A percentile compares a stretch with the other conserved stretches of the same genome.
Conservation (phyloP, 805 yeast genomes). For the Metschnikowia corniflorae region DNA sequence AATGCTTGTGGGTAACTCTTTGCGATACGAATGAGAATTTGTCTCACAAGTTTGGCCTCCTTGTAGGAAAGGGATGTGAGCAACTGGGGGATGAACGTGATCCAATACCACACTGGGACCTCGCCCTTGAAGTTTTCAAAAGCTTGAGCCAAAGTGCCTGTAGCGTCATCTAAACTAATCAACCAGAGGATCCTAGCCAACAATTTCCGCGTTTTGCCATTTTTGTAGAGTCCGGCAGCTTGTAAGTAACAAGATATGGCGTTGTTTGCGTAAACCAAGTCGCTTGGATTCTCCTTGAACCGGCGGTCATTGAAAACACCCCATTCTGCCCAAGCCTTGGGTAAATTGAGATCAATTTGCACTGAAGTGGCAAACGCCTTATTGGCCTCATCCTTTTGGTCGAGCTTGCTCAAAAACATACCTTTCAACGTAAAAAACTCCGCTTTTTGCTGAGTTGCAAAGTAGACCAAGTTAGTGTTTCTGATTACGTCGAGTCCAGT, state of each 20-base stretch:
- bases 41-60: slow-evolving; percentile 87
- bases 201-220: slow-evolving; percentile 82
- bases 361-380: slow-evolving; percentile 98
- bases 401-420: slow-evolving; percentile 90
- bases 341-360: slow-evolving; percentile 87
- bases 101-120: slow-evolving; percentile 99
- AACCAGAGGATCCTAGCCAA: slow-evolving; percentile 92
- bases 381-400: slow-evolving; percentile 91
- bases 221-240: slow-evolving; percentile 95
- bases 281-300: slow-evolving; percentile 77
- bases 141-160: slow-evolving; percentile 77
- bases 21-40: slow-evolving; percentile 85
- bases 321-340: slow-evolving; percentile 99
- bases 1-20: slow-evolving; percentile 96
- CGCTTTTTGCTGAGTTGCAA: slow-evolving; percentile 96
- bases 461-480: slow-evolving; percentile 91
- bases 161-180: slow-evolving; percentile 81
- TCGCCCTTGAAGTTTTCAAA: slow-evolving; percentile 93
- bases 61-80: slow-evolving; percentile 84
- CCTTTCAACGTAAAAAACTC: slow-evolving; percentile 97
- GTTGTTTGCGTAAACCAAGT: slow-evolving; percentile 81
- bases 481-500: slow-evolving; percentile 97
- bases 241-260: slow-evolving; percentile 95
- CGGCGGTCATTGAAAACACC: slow-evolving; percentile 91
- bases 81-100: slow-evolving; percentile 92